Base-by-base conservation (phyloP, 2,329 filamentous ascomycete genomes). In the Zymoseptoria ardabiliae region DNA sequence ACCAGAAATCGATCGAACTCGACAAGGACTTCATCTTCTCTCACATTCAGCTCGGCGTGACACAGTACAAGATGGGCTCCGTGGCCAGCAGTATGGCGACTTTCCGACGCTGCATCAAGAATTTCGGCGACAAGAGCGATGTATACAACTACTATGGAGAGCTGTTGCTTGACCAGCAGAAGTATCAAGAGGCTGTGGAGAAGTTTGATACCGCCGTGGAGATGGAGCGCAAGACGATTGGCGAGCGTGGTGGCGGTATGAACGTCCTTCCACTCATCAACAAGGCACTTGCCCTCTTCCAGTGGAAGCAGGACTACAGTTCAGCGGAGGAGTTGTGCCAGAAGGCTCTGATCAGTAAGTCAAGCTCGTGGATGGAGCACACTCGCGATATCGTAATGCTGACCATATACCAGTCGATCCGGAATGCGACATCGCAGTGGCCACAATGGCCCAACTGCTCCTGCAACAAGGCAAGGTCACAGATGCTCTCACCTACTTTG, bases 71-170 rank as follows among this genome's bases (percentile, higher is more conserved):
- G 86, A 95, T 97, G 89, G 94, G 94, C 67, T 96, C 91, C 28
- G 89, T 99, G 60, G 94, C 94, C 7, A 97, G 92, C 8, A 96
- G 92, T 53, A 97, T 97, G 91, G 93, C 94, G 41, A 99, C 94
- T 5, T 97, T 99, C 86, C 86, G 93, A 69, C 85, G 92, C 64
- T 96, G 91, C 76, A 92, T 97, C 76, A 99, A 97, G 87, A 97
- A 96, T 79, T 99, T 99, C 73, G 89, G 91, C 71, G 90, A 93
- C 73, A 90, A 96, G 10, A 92, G 93, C 5, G 94, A 99, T 72
- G 94, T 97, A 49, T 99, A 97, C 83, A 99, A 99, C 83, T 99
- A 99, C 84, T 97, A 96, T 71, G 94, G 94, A 70, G 94, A 99
- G 79, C 83, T 99, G 58, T 83, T 99, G 59, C 86, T 99, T 57